Conservation (phyloP, 192 early-diverging fungal genomes). For the Coemansia sp. region DNA sequence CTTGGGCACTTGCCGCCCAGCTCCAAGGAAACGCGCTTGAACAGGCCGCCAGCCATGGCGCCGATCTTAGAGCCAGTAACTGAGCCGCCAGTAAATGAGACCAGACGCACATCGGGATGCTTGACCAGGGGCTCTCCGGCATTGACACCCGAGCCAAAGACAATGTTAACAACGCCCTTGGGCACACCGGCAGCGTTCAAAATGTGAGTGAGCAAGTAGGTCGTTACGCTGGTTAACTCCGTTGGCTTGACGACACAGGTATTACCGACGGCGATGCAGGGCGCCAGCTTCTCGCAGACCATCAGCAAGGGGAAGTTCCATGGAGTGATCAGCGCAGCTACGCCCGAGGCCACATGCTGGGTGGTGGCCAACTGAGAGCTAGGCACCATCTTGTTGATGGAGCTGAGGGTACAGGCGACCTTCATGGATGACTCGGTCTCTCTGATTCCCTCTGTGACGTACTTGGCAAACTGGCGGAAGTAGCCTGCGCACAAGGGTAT, state of each 20-base stretch:
- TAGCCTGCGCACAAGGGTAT: constrained; percentile 60
- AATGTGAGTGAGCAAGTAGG: constrained; percentile 64
- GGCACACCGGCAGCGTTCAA: constrained; percentile 73
- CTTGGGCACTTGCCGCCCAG: constrained; percentile 85
- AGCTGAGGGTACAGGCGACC: not conserved
- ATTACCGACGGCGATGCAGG: constrained; percentile 77
- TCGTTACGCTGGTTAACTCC: constrained; percentile 67
- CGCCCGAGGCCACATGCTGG: constrained; percentile 71
- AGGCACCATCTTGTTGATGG: constrained; percentile 58
- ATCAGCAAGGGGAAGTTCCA: constrained; percentile 75
- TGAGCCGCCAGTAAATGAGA: constrained; percentile 82
- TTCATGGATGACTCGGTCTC: constrained; percentile 22
- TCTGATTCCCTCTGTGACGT: constrained; percentile 62
- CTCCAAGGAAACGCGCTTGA: constrained; percentile 81
- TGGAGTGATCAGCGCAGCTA: constrained; percentile 76
- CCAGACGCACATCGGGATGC: constrained; percentile 65
- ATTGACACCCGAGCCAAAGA: constrained; percentile 70
- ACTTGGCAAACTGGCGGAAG: constrained; percentile 78
- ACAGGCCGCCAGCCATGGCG: constrained; percentile 59
- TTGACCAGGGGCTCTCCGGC: constrained; percentile 72
- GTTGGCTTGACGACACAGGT: constrained; percentile 75
- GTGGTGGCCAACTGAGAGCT: constrained; percentile 41
- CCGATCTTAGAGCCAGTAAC: constrained; percentile 64
- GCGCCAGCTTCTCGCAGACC: constrained; percentile 80
- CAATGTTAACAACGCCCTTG: constrained; percentile 78